A percentile compares a stretch with the other conserved stretches of the same genome.
Evolutionary conservation across 257 asterid genomes (phyloP).

Genomic region (Cordia subcordata): DNA sequence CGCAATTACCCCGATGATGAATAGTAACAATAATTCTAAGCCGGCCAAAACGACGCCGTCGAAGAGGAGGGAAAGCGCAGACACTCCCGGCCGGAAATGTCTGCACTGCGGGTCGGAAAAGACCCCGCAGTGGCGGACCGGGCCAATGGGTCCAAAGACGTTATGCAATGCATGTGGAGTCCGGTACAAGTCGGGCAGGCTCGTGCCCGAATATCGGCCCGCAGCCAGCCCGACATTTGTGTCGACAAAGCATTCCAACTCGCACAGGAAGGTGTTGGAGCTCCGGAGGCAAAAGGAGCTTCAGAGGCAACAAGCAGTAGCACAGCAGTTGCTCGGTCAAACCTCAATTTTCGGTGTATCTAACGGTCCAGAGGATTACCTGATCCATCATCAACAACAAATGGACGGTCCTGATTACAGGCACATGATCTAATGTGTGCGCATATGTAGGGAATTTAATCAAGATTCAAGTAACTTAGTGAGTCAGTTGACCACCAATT

Average conservation of each 20-base stretch:
- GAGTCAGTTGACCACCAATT: not conserved
- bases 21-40: conserved; percentile 3
- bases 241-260: conserved; percentile 77
- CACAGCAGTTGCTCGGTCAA: conserved; percentile 52
- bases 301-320: conserved; percentile 39
- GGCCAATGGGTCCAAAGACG: conserved; percentile 95
- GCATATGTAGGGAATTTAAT: conserved; percentile 2
- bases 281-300: conserved; percentile 87
- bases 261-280: conserved; percentile 95
- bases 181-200: conserved; percentile 89
- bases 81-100: conserved; percentile 63
- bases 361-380: conserved; percentile 75
- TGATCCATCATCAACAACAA: conserved; percentile 55
- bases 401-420: conserved; percentile 61
- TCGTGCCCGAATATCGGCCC: conserved; percentile 97
- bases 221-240: conserved; percentile 91
- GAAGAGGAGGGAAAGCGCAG: conserved; percentile 37
- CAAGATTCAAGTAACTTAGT: not conserved
- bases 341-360: conserved; percentile 59
- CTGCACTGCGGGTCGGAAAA: conserved; percentile 92
- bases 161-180: conserved; percentile 98
- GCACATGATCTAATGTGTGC: conserved; percentile 56
- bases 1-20: not conserved
- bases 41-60: conserved; percentile 25
- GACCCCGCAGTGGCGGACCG: conserved; percentile 98